Base-by-base conservation (phyloP, 345 rosid genomes). In the Populus davidiana region DNA sequence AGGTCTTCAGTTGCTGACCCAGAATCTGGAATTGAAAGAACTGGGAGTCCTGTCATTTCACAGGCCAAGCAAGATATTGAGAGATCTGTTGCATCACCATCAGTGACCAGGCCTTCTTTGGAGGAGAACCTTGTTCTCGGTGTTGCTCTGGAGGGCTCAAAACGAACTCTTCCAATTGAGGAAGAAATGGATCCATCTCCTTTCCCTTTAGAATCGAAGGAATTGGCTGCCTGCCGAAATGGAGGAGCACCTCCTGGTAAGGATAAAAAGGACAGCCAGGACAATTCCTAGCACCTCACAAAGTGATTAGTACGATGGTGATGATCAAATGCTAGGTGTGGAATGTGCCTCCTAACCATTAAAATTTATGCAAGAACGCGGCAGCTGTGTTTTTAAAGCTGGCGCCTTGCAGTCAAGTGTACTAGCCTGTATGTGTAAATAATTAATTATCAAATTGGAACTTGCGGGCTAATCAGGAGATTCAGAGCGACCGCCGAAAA, bases 91-190 rank as follows among this genome's bases (percentile, higher is more conserved):
- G 76, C 79, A 61, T 74, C 77, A 16, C 84, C 87, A 14, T 75
- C 89, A 4, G 72, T 79, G 41, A 68, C 71, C 38, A 85, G 86
- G 80, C 84, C 93, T 50, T 77, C 87, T 14, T 67, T 91, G 84
- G 95, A 89, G 81, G 98, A 94, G 72, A 94, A 93, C 77, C 87
- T 94, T 68, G 91, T 94, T 80, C 95, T 94, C 18, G 97, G 92
- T 5, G 98, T 94, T 63, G 98, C 98, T 6, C 69, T 94, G 64
- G 98, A 94, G 67, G 98, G 98, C 50, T 90, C 95, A 23, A 93
- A 91, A 81, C 87, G 94, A n/a, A 93, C 93, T 21, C 95, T 93
- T 59, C 98, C 93, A 2, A 90, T 93, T n/a, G 97, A 93, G 62
- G 98, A 89, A 77, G 93, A 91, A 74, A 69, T 20, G 16, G 74